Base-by-base conservation (phyloP, 2,329 filamentous ascomycete species). In the Fusarium brachygibbosum region DNA sequence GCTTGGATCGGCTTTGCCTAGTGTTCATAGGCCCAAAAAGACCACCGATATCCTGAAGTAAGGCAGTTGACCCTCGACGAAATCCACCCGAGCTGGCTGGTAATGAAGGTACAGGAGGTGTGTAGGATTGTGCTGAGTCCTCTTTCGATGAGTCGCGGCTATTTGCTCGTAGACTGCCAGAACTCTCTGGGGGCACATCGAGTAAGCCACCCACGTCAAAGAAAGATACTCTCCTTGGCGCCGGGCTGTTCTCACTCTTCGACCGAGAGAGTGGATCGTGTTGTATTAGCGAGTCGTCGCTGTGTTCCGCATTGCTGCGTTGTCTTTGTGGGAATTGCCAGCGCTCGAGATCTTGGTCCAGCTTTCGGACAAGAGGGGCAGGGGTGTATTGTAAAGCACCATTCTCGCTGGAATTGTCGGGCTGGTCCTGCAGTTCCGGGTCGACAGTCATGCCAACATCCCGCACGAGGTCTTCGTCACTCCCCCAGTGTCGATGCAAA, bases 381-480 rank as follows among this genome's bases (percentile, higher is more conserved):
- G 80, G 73, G 5, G 77, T 74, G 54, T 78, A 79, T 25, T 76
- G 77, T 4, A 76, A 70, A 42, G 71, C 73, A 37, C 74, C 74
- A 29, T 74, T 72, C 28, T 77, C 75, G 16, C 74, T 73, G 3
- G 68, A 66, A 5, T 70, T 70, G 21, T 74, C 71, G 4, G 75
- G 77, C 3, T 69, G 73, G 13, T 82, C 80, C 32, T 85, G 83
- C 19, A 90, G 76, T 56, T 86, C 82, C 1, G 83, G 83, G 38
- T 86, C 82, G 5, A 89, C 85, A 14, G 91, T 87, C 38, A 95
- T 88, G 10, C 95, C 94, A 5, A 97, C 75, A 63, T 90, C 92
- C 51, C 91, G 85, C 6, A 97, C 93, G 2, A 98, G 86, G 76
- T 98, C 93, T 75, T 97, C 94, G 73, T 98, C 95, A 72, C 93